A percentile compares a stretch with the other conserved stretches of the same genome.
Evolutionary conservation across 2,329 filamentous ascomycete genomes (phyloP).

Genomic region (Epichloe sylvatica): DNA sequence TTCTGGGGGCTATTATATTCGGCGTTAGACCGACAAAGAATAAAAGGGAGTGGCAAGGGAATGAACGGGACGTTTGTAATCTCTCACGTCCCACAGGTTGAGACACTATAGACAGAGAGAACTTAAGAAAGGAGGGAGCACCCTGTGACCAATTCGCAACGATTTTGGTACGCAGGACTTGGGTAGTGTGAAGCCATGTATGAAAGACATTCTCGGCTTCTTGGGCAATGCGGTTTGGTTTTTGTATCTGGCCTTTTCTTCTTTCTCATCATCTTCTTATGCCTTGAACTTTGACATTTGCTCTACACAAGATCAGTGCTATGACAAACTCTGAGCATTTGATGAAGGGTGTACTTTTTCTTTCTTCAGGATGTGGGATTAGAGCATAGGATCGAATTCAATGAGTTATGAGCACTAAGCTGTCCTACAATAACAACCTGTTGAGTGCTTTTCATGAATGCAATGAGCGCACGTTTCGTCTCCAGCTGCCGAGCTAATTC

Average conservation of each 20-base stretch:
- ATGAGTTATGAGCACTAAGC: conserved; percentile 1
- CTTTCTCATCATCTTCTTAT: conserved; percentile 8
- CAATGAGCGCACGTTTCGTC: too few species aligned
- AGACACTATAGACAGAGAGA: conserved; percentile 24
- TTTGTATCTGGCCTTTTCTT: conserved; percentile 1
- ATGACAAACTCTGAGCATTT: not conserved
- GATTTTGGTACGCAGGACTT: too few species aligned
- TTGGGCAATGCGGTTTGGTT: conserved; percentile 12
- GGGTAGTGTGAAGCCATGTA: too few species aligned
- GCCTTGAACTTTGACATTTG: not conserved
- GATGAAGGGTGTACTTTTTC: not conserved
- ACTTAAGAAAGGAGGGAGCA: conserved; percentile 11
- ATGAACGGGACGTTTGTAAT: conserved; percentile 9
- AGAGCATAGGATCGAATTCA: conserved; percentile 1
- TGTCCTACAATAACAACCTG: too few species aligned
- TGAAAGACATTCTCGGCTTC: conserved; percentile 16
- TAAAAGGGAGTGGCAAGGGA: conserved; percentile 7
- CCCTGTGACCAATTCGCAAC: conserved; percentile 1
- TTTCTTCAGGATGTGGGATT: conserved; percentile 1
- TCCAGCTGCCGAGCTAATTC: too few species aligned
- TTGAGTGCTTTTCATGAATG: not conserved
- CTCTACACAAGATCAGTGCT: not conserved
- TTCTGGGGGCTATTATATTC: not conserved
- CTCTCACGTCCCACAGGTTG: conserved; percentile 18
- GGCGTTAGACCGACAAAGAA: conserved; percentile 2